A percentile compares a stretch with the other conserved stretches of the same genome.
Conservation (phyloP, 2,329 filamentous ascomycete genomes). For the Colletotrichum kahawae region DNA sequence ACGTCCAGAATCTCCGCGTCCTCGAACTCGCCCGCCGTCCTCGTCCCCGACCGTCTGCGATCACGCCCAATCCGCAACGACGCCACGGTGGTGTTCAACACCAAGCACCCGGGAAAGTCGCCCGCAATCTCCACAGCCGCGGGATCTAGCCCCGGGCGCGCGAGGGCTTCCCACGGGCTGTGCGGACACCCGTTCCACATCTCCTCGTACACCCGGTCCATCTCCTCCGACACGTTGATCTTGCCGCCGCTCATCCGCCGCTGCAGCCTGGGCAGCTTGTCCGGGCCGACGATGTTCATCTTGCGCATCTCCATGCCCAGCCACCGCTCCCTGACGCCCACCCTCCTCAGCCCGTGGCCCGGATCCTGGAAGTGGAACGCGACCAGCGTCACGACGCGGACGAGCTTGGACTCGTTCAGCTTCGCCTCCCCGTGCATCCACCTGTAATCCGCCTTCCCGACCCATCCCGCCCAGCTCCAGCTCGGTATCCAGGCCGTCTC, state of each 20-base stretch:
- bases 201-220: background rate
- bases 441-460: background rate
- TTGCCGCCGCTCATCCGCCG: background rate
- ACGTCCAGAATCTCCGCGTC: background rate
- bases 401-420: background rate
- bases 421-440: background rate
- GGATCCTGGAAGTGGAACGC: background rate
- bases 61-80: background rate
- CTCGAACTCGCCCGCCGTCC: background rate
- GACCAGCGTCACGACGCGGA: background rate
- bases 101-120: background rate
- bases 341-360: background rate
- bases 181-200: slow-evolving; percentile 5
- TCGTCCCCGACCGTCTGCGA: background rate
- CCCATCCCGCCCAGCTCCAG: slow-evolving; percentile 13
- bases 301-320: background rate
- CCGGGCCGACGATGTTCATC: background rate
- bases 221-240: background rate
- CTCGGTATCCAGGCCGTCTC: background rate
- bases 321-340: background rate
- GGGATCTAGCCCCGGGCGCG: background rate
- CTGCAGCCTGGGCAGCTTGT: background rate
- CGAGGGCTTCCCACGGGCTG: slow-evolving; percentile 4
- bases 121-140: background rate
- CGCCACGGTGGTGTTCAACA: slow-evolving; percentile 1